phyloP scores from a whole-genome alignment of 164 flowering plant species.

The Vitis vinifera region DNA sequence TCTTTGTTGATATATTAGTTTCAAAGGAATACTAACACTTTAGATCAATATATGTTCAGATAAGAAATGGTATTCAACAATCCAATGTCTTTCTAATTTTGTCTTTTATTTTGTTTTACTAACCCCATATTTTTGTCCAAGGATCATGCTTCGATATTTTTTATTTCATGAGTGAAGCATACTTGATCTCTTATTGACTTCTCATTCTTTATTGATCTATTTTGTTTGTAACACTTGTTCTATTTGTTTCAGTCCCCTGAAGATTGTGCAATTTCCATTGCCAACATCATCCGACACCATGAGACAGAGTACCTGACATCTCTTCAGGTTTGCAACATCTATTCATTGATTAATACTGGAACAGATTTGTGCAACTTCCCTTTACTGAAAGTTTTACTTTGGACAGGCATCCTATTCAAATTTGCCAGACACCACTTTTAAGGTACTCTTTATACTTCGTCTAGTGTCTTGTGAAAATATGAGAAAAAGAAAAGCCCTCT shows the following conservation, averaged over 20 bases:
- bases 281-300: conserved; percentile 83
- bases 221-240: conserved; percentile 2
- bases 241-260: conserved; percentile 70
- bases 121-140: background rate
- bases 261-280: conserved; percentile 63
- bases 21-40: background rate
- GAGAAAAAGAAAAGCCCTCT: too few species aligned
- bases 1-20: background rate
- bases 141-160: background rate
- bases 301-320: conserved; percentile 88
- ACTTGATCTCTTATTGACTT: background rate
- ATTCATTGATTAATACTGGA: background rate
- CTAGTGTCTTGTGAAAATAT: too few species aligned
- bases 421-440: conserved; percentile 93
- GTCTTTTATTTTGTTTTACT: background rate
- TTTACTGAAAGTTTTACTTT: conserved; percentile 30
- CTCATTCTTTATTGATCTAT: background rate
- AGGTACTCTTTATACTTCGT: conserved; percentile 44
- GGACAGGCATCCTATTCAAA: conserved; percentile 79
- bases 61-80: background rate
- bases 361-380: background rate
- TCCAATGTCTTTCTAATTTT: background rate
- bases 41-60: background rate
- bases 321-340: conserved; percentile 59
- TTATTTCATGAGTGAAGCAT: background rate